These are phyloP conservation scores for Leishmania arabica DNA, from an alignment of 208 protist species.

Conservation along the genomic window DNA sequence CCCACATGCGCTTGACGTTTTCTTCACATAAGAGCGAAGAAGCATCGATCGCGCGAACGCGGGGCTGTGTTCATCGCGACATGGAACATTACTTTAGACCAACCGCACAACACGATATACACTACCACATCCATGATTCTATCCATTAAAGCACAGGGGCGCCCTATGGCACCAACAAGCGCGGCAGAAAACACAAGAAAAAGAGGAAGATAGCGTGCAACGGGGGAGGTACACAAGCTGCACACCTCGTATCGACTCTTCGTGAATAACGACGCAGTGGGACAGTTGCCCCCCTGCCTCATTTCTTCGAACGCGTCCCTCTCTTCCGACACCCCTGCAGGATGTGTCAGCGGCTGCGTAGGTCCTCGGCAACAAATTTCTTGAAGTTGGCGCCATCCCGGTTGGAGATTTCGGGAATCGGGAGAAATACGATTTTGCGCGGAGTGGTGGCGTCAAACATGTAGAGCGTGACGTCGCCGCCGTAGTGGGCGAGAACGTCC, in stretches of 20 bases:
- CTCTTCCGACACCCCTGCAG: background rate
- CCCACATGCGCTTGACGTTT: background rate
- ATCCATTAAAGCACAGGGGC: background rate
- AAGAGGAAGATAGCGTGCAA: background rate
- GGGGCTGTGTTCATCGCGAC: background rate
- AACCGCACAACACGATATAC: background rate
- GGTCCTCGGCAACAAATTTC: constrained; percentile 70
- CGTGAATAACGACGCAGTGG: background rate
- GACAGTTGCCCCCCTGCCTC: background rate
- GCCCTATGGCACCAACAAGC: background rate
- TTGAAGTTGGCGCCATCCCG: constrained; percentile 74
- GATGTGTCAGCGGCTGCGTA: constrained; percentile 27
- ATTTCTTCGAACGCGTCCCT: background rate
- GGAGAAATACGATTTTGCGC: constrained; percentile 78
- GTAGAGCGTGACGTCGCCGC: constrained; percentile 81
- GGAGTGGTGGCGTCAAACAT: constrained; percentile 88
- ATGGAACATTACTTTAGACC: background rate
- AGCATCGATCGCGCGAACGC: background rate
- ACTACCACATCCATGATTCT: background rate
- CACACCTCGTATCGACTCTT: background rate
- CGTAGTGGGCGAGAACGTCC: constrained; percentile 69
- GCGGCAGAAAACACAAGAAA: background rate
- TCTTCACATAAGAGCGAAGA: background rate
- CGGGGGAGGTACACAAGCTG: background rate
- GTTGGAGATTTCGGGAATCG: constrained; percentile 84